Percentiles rank a stretch among this genome's conserved stretches.
Conservation (phyloP, 371 early-diverging fungal genomes). For the Entomophthora muscae region DNA sequence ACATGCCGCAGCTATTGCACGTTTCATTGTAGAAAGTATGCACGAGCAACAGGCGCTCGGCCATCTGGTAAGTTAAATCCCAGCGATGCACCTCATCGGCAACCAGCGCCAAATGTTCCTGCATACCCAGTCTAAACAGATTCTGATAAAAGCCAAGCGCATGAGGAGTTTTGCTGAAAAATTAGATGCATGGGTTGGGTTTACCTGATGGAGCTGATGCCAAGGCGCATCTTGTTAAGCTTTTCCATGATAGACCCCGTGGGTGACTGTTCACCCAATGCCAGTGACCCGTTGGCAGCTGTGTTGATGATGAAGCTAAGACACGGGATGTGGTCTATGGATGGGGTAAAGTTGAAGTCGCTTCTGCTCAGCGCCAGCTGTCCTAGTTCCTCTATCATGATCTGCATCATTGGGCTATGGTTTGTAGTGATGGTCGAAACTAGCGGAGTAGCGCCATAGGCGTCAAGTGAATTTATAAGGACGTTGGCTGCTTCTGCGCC, state of each 20-base stretch:
- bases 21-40: not conserved
- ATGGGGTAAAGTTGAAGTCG: not conserved
- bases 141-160: not conserved
- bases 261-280: not conserved
- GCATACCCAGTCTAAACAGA: not conserved
- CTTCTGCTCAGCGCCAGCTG: not conserved
- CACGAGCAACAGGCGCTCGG: not conserved
- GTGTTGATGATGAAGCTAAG: not conserved
- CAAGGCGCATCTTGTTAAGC: not conserved
- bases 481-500: not conserved
- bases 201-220: not conserved
- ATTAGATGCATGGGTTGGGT: not conserved
- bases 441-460: not conserved
- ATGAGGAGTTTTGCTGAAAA: not conserved
- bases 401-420: not conserved
- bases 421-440: not conserved
- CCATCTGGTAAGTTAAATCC: not conserved
- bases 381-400: not conserved
- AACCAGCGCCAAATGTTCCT: not conserved
- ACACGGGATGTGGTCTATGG: not conserved
- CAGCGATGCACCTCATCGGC: not conserved
- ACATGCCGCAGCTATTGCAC: not conserved
- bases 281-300: not conserved
- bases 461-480: not conserved
- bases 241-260: not conserved